Conservation (phyloP, 2,329 filamentous ascomycete species). For the Diaporthe caulivora region DNA sequence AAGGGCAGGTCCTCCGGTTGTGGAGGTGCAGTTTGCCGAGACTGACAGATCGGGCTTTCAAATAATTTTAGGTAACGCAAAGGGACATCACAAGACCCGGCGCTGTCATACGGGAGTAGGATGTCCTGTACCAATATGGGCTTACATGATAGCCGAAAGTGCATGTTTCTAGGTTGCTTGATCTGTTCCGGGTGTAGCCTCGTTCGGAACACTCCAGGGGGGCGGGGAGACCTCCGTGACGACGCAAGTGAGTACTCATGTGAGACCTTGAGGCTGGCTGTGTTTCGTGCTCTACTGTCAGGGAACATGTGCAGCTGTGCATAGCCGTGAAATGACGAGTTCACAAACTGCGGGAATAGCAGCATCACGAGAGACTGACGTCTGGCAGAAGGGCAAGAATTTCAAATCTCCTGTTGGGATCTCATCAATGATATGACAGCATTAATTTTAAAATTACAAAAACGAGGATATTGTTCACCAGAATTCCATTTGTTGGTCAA, state of each 20-base stretch:
- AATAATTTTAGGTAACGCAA: background rate
- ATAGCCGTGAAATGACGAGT: too few species aligned
- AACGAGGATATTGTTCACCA: background rate
- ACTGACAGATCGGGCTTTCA: background rate
- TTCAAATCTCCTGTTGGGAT: background rate
- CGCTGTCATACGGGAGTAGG: background rate
- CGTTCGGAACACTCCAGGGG: too few species aligned
- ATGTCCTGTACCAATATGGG: background rate
- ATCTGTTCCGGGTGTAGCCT: background rate
- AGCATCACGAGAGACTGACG: background rate
- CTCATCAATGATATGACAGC: background rate
- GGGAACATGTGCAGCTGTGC: background rate
- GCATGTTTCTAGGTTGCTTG: background rate
- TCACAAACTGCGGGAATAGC: background rate
- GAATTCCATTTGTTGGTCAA: background rate
- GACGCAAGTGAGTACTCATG: background rate
- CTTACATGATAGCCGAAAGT: background rate
- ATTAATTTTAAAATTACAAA: constrained; percentile 1
- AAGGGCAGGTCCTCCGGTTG: background rate
- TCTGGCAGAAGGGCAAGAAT: background rate
- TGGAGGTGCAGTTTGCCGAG: background rate
- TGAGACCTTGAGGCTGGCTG: background rate
- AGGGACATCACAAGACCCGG: background rate
- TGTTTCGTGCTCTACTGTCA: background rate
- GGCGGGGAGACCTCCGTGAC: background rate